Evolutionary conservation across 176 grass and related monocot genomes (phyloP).

Genomic region (Cenchrus americanus): DNA sequence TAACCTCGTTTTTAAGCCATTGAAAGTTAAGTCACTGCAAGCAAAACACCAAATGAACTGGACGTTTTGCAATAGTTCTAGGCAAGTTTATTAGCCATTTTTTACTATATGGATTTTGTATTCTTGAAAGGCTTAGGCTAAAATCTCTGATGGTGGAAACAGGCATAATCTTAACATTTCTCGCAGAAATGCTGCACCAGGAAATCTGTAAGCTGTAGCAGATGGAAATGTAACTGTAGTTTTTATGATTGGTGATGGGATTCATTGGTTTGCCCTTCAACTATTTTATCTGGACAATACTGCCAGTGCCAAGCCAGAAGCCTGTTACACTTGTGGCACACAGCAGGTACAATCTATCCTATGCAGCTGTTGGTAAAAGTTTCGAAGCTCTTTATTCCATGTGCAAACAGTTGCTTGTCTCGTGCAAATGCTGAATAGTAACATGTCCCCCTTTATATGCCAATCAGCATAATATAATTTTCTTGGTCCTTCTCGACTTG

Average conservation of each 20-base stretch:
- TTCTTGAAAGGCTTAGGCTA: conserved; percentile 38
- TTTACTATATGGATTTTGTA: conserved; percentile 20
- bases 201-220: conserved; percentile 22
- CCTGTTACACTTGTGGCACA: neutral
- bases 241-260: neutral
- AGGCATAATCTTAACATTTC: neutral
- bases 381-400: neutral
- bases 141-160: conserved; percentile 2
- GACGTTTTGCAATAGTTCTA: conserved; percentile 49
- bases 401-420: neutral
- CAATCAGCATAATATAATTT: too few species aligned
- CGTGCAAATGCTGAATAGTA: neutral
- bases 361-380: neutral
- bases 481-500: too few species aligned
- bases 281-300: too few species aligned
- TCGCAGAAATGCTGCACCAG: neutral
- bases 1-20: conserved; percentile 36
- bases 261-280: neutral
- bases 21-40: conserved; percentile 37
- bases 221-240: conserved; percentile 20
- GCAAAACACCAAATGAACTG: conserved; percentile 29
- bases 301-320: neutral
- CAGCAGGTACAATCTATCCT: too few species aligned
- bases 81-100: conserved; percentile 44
- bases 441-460: too few species aligned